phyloP scores from a whole-genome alignment of 208 protist species.

The Blechomonas ayalai region DNA sequence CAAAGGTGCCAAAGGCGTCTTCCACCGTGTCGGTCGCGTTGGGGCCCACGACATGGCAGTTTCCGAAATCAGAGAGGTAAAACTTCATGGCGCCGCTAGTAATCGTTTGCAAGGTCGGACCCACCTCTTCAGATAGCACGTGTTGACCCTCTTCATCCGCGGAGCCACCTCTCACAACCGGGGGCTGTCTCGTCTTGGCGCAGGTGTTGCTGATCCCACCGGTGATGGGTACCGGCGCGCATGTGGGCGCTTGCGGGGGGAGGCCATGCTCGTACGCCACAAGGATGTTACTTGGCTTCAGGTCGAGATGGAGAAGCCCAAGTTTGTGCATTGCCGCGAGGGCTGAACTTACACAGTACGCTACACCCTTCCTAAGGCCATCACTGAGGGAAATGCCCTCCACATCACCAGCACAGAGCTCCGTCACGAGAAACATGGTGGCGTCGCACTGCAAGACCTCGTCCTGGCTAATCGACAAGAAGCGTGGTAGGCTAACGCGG shows the following conservation, averaged over 20 bases:
- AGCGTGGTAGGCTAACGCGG: constrained; percentile 46
- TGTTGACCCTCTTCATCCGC: constrained; percentile 1
- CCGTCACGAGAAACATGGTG: constrained; percentile 70
- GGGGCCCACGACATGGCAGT: constrained; percentile 69
- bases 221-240: not conserved
- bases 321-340: constrained; percentile 74
- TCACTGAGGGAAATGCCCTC: constrained; percentile 51
- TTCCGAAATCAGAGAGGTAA: constrained; percentile 85
- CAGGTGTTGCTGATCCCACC: constrained; percentile 4
- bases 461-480: constrained; percentile 69
- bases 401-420: constrained; percentile 84
- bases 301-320: constrained; percentile 72
- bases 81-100: constrained; percentile 42
- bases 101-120: not conserved
- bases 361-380: constrained; percentile 48
- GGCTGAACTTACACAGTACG: constrained; percentile 71
- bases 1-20: constrained; percentile 69
- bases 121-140: not conserved
- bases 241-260: constrained; percentile 19
- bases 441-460: constrained; percentile 57
- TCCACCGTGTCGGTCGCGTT: constrained; percentile 24
- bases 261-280: constrained; percentile 63
- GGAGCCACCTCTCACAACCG: not conserved
- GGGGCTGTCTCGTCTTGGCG: not conserved
- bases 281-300: constrained; percentile 86